Base-by-base conservation (phyloP, 73 alveolate genomes). In the Paraurostyla sp. region DNA sequence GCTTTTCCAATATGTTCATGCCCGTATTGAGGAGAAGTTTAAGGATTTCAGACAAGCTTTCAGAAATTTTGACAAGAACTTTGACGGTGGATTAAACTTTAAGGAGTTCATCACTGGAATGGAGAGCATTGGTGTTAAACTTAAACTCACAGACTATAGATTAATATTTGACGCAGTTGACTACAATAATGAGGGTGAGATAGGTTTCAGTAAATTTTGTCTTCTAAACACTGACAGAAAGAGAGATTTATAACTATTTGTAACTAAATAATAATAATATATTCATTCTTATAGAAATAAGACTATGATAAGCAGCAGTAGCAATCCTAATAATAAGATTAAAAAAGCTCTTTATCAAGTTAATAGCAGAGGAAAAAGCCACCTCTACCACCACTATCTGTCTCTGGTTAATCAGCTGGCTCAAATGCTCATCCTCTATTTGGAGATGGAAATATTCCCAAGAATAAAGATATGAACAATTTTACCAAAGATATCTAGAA, bases 161-260 rank as follows among this genome's bases (percentile, higher is more conserved):
- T 42, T 71, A 42, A 36, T 85, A 43, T 85, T 85, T 51, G 93
- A 85, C 35, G 88, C 81, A 16, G 25, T 85, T 29, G 93, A 85
- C 46, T 85, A 38, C 35, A 54, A 85, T 57, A 41, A 56, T 1
- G 80, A 85, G 35, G 93, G 69, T n/a, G 88, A 68, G 52, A 71
- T 85, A n/a, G 88, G 36, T 71, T 85, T 85, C 42, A 71, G 45
- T 33, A 85, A 85, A 40, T 85, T 85, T 41, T 85, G 93, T 83
- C 82, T 71, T 22, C 78, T 85, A 11, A 85, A 85, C 57, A 54
- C 87, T 1, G 93, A 85, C 54, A 15, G 87, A 32, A 85, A 36
- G 20, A 11, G 4, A 9, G 89, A 78, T 32, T 60, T 78, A 29
- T 13, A 52, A 2, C 11, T 35, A 49, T 78, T 78, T 2, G 87